phyloP scores from a whole-genome alignment of 2,329 filamentous ascomycete species.

The Fusarium pseudonygamai region DNA sequence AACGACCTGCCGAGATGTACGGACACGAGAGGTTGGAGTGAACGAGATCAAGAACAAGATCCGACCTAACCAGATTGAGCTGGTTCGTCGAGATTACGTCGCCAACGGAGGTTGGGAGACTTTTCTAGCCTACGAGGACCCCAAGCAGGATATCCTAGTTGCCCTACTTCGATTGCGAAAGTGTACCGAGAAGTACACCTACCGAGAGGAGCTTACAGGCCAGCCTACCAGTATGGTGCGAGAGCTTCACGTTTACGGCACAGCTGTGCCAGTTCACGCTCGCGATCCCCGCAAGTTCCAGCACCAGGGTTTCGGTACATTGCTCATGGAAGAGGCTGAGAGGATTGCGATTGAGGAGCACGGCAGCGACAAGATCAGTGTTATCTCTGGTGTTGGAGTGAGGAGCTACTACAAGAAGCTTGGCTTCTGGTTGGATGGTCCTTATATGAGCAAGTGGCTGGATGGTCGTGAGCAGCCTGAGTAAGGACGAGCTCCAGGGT shows the following conservation, averaged over 20 bases:
- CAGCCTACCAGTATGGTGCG: conserved; percentile 93
- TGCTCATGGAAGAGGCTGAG: conserved; percentile 98
- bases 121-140: conserved; percentile 96
- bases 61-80: conserved; percentile 92
- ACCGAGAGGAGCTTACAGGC: conserved; percentile 83
- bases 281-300: conserved; percentile 97
- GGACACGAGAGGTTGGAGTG: conserved; percentile 95
- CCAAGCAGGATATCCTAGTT: conserved; percentile 97
- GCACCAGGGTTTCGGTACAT: conserved; percentile 95
- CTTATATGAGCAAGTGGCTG: conserved; percentile 78
- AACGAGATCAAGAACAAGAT: conserved; percentile 99
- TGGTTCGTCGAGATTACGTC: conserved; percentile 90
- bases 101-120: conserved; percentile 99
- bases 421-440: conserved; percentile 93
- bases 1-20: conserved; percentile 94
- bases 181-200: conserved; percentile 91
- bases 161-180: conserved; percentile 88
- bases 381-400: conserved; percentile 98
- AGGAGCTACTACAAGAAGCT: conserved; percentile 94
- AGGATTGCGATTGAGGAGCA: conserved; percentile 95
- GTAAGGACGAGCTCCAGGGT: conserved; percentile 1
- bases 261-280: conserved; percentile 95
- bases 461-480: conserved; percentile 53
- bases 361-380: conserved; percentile 90
- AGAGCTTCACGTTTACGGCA: conserved; percentile 96